These are phyloP conservation scores for Fusarium siculi DNA, from an alignment of 2,329 filamentous ascomycete species.

Conservation along the genomic window DNA sequence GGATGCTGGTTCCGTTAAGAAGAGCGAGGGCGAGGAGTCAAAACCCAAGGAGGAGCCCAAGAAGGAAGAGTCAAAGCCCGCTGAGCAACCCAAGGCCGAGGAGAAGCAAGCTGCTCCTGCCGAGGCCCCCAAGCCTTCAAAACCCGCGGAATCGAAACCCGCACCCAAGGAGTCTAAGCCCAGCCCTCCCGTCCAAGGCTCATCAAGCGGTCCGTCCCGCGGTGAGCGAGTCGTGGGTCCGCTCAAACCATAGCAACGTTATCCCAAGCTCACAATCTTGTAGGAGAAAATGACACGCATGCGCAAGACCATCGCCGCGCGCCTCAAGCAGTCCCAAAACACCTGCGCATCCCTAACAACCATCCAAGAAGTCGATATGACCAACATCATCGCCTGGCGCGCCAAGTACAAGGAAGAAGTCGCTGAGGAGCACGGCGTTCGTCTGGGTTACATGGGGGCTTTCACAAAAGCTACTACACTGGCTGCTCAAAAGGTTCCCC, in stretches of 20 bases:
- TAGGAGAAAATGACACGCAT: constrained; percentile 66
- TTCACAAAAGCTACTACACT: constrained; percentile 76
- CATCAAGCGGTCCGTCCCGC: constrained; percentile 17
- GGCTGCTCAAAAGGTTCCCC: constrained; percentile 74
- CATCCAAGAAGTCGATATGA: constrained; percentile 57
- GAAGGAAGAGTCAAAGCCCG: constrained; percentile 30
- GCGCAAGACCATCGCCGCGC: constrained; percentile 78
- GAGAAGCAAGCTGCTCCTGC: constrained; percentile 32
- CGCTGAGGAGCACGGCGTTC: constrained; percentile 44
- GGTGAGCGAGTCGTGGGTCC: constrained; percentile 32
- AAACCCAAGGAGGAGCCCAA: constrained; percentile 34
- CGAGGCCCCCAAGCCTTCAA: constrained; percentile 25
- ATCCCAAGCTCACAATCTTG: background rate
- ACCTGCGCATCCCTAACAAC: constrained; percentile 78
- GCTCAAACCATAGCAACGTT: background rate
- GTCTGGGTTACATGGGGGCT: constrained; percentile 79
- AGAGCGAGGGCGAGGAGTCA: constrained; percentile 33
- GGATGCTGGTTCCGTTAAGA: constrained; percentile 28
- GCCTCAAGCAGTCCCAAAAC: constrained; percentile 75
- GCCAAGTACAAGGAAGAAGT: constrained; percentile 70
- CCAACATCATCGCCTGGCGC: constrained; percentile 72
- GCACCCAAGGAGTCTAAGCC: constrained; percentile 30
- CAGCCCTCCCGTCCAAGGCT: constrained; percentile 4
- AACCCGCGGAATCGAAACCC: constrained; percentile 32
- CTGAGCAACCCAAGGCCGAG: constrained; percentile 27